Base-by-base conservation (phyloP, 306 rosid genomes). In the Lathyrus sativus region DNA sequence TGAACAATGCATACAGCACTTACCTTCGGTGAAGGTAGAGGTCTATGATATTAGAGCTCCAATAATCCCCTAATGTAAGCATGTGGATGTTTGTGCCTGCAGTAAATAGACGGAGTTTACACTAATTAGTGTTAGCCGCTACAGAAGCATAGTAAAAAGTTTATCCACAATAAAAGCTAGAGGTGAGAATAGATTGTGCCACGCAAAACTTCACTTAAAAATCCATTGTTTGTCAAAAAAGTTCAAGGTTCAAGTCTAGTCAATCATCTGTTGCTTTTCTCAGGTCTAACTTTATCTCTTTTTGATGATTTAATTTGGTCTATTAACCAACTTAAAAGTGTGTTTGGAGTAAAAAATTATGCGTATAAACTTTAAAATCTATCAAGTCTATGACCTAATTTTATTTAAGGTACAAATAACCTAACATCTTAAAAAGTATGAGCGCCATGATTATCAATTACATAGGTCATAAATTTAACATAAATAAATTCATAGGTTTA, bases 1-100 rank as follows among this genome's bases (percentile, higher is more conserved):
- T 69, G 66, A 57, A 71, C 48, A 33, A 31, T 6, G 28, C 35
- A 28, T 46, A 13, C 69, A 24, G 26, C 65, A 59, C 38, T 74
- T 81, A 90, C 98, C 96, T 88, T 22, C 93, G 91, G 58, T 90
- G 96, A 73, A 92, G 92, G 80, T 90, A 92, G 62, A 92, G 87
- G 81, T 92, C 98, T 37, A 92, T 84, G 71, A 86, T 81, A 70
- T 90, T 90, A 57, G 93, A 85, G 74, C 98, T 92, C 93, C 96
- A 90, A 82, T 84, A 83, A 70, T 92, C 98, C 51, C 95, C 95
- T 72, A 92, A 61, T 4, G 86, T 82, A 75, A 92, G 93, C 95
- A 92, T 89, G 74, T 80, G 76, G 65, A 92, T 92, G 74, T 88
- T 74, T 63, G 98, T 92, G 69, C 96, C 98, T 92, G 84, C 74